Evolutionary conservation across 257 asterid genomes (phyloP).

Genomic region (Thymus mandschuricus): DNA sequence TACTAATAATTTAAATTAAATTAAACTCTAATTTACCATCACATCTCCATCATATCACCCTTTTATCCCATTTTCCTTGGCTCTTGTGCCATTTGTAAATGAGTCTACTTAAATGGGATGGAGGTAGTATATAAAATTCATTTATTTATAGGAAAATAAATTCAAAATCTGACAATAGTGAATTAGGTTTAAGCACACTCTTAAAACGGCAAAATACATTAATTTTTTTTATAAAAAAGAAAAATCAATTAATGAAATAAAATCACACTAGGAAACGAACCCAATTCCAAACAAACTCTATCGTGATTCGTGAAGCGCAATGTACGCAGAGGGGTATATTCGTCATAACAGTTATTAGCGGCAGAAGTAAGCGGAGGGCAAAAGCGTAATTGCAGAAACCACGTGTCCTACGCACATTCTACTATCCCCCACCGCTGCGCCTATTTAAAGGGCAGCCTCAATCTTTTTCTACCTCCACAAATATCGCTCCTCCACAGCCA

Average conservation of each 20-base stretch:
- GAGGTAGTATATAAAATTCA: too few relatives aligned
- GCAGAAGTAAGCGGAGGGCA: conserved; percentile 34
- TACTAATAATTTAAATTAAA: too few relatives aligned
- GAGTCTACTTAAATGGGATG: too few relatives aligned
- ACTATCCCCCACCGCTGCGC: neutral
- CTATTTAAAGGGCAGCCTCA: conserved; percentile 22
- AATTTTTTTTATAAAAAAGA: too few relatives aligned
- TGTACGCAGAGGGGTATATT: conserved; percentile 20
- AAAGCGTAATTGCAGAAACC: neutral
- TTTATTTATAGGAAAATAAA: too few relatives aligned
- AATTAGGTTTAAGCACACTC: neutral
- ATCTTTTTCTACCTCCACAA: neutral
- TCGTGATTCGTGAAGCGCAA: conserved; percentile 11
- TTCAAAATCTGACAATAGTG: too few relatives aligned
- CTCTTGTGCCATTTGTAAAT: too few relatives aligned
- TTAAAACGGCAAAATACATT: neutral
- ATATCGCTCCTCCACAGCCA: conserved; percentile 23
- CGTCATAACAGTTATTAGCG: conserved; percentile 18
- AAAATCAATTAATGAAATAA: neutral
- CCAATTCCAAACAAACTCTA: neutral
- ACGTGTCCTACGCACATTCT: conserved; percentile 28
- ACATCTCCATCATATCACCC: too few relatives aligned
- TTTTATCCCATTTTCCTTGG: too few relatives aligned
- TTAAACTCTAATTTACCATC: too few relatives aligned
- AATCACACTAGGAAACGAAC: conserved; percentile 20